Evolutionary conservation across 441 rosid species (phyloP).

Genomic region (Eutrema salsugineum): DNA sequence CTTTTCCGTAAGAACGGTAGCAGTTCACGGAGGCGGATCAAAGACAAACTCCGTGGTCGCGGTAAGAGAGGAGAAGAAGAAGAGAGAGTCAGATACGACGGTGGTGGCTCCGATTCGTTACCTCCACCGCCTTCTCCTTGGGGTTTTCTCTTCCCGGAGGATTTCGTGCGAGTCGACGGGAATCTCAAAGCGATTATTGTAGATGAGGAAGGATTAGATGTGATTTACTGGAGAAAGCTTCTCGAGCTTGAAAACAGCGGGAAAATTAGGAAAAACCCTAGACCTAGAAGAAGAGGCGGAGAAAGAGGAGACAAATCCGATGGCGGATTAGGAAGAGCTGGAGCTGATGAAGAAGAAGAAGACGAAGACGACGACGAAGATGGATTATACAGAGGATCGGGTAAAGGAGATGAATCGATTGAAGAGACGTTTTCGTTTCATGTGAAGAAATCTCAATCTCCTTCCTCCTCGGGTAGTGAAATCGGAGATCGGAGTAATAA

Average conservation of each 20-base stretch:
- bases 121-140: constrained; percentile 33
- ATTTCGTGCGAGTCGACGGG: constrained; percentile 41
- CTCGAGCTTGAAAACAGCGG: constrained; percentile 28
- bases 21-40: constrained; percentile 35
- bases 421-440: constrained; percentile 53
- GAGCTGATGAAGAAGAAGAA: constrained; percentile 6
- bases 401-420: constrained; percentile 14
- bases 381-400: constrained; percentile 6
- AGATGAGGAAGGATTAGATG: constrained; percentile 84
- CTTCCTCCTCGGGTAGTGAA: constrained; percentile 10
- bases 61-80: constrained; percentile 20
- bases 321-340: constrained; percentile 22
- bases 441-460: constrained; percentile 32
- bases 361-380: background rate
- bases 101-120: constrained; percentile 15
- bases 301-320: constrained; percentile 27
- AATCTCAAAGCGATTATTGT: constrained; percentile 58
- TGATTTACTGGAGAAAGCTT: constrained; percentile 72
- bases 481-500: background rate
- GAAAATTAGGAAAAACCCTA: constrained; percentile 19
- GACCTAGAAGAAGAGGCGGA: constrained; percentile 3
- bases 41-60: constrained; percentile 21
- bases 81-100: constrained; percentile 3
- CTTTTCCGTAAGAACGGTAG: constrained; percentile 30
- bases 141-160: constrained; percentile 32